A percentile compares a stretch with the other conserved stretches of the same genome.
Conservation (phyloP, 805 yeast genomes). For the Blastobotrys robertii region DNA sequence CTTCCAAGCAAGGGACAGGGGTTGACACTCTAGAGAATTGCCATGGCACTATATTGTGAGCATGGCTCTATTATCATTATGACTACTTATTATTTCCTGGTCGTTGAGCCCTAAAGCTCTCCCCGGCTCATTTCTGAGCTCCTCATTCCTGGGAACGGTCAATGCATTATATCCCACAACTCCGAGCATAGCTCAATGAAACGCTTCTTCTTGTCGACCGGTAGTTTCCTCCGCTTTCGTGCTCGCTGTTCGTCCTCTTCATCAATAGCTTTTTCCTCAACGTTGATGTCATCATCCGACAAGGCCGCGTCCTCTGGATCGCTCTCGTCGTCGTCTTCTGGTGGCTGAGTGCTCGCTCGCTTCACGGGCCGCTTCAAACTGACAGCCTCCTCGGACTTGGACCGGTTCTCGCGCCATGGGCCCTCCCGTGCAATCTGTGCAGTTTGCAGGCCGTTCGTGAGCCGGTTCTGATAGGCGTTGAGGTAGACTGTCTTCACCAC, state of each 20-base stretch:
- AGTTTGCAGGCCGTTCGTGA: no score
- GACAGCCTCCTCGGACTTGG: constrained; percentile 12
- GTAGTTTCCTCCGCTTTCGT: not conserved
- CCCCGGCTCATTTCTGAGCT: no score
- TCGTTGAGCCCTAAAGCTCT: no score
- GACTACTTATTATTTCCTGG: no score
- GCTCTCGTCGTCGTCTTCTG: constrained; percentile 12
- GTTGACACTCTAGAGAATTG: no score
- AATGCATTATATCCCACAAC: constrained; percentile 25
- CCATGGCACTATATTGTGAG: no score
- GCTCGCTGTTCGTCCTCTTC: constrained; percentile 12
- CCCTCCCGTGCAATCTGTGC: constrained; percentile 1
- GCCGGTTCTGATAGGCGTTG: no score
- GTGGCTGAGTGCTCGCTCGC: no score
- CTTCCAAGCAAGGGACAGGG: no score
- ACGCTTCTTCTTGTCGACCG: constrained; percentile 13
- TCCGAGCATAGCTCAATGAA: constrained; percentile 25
- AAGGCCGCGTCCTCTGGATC: constrained; percentile 19
- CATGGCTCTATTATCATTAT: no score
- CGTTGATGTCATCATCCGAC: constrained; percentile 15
- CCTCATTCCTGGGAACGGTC: not conserved
- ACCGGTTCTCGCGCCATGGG: constrained; percentile 3
- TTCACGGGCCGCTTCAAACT: constrained; percentile 2
- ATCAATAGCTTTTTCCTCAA: constrained; percentile 11
- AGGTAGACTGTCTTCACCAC: no score